Evolutionary conservation across 2,329 filamentous ascomycete species (phyloP).

Genomic region (Drechslerella dactyloides): DNA sequence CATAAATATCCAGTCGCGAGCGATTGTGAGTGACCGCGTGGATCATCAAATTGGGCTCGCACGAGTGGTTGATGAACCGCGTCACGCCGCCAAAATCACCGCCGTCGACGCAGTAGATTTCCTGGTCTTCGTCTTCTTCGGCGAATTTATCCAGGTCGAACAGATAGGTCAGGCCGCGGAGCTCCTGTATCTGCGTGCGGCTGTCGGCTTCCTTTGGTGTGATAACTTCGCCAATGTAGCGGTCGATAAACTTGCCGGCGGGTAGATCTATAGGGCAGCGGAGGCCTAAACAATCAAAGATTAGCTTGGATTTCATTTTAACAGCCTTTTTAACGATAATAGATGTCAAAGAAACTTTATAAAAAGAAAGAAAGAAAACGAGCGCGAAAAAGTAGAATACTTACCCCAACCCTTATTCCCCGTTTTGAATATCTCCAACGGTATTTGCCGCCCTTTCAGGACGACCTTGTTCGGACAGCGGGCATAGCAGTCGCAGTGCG

Average conservation of each 20-base stretch:
- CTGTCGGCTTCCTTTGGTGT: conserved; percentile 69
- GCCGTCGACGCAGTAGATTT: conserved; percentile 65
- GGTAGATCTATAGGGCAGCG: conserved; percentile 69
- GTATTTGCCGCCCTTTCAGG: conserved; percentile 72
- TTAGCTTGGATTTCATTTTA: conserved; percentile 6
- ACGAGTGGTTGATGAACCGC: conserved; percentile 83
- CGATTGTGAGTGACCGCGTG: conserved; percentile 81
- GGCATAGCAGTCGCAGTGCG: conserved; percentile 69
- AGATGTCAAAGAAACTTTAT: too few species aligned
- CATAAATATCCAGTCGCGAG: conserved; percentile 75
- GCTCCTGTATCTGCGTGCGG: conserved; percentile 66
- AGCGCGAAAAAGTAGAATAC: conserved; percentile 51
- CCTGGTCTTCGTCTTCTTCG: conserved; percentile 57
- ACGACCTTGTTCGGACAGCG: conserved; percentile 77
- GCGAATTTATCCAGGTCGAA: conserved; percentile 83
- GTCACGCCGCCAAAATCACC: conserved; percentile 79
- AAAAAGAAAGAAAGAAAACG: too few species aligned
- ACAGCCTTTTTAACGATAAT: neutral
- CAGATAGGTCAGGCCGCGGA: conserved; percentile 77
- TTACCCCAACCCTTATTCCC: conserved; percentile 76
- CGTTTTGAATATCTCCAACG: conserved; percentile 79
- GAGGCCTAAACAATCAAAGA: conserved; percentile 62
- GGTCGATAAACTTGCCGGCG: conserved; percentile 78
- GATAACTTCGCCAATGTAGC: conserved; percentile 76
- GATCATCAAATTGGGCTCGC: conserved; percentile 77